Base-by-base conservation (phyloP, 768 basidiomycete species). In the Kwoniella europaea region DNA sequence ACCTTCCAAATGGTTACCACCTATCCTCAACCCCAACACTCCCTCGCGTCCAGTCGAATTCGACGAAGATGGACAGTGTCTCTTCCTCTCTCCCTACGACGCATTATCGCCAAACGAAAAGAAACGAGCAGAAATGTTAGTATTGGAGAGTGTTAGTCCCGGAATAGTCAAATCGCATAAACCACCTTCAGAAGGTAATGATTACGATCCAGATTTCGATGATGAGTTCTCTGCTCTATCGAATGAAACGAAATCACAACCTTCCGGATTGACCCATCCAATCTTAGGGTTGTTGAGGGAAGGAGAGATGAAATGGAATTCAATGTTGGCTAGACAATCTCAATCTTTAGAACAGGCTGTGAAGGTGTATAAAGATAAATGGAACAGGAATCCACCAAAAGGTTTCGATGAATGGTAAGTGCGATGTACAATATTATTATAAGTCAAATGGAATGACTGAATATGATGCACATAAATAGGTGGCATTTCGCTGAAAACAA, bases 361-460 rank as follows among this genome's bases (percentile, higher is more conserved):
- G 0, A 82, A 83, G 10, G 93, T 96, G 82, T 99, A 99, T 84
- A 88, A 85, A 74, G 85, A 87, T 67, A 87, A 94, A 68, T 94
- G 96, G 83, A 85, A 86, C 10, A 88, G 91, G 46, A 84, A 88
- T 44, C 97, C 97, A 4, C 96, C 97, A 0, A 88, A 87, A 54
- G 96, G 94, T 1, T 99, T 98, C 73, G 95, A 94, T 79, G 85
- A 87, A 35, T 98, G 96, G 96, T 94, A 61, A 70, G 82, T 74
- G 9, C 10, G 12, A 12, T 35, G 10, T 29, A 7, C n/a, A 29
- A n/a, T 13, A 20, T 6, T n/a, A 46, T 10, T 3, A 18, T 1
- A n/a, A n/a, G n/a, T n/a, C n/a, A 20, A 55, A 29, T 10, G 10
- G 24, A 43, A 60, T 35, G 35, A 35, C 35, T 35, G 57, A 27